These are phyloP conservation scores for Sugiyamaella lignohabitans DNA, from an alignment of 805 yeast species.

Conservation along the genomic window DNA sequence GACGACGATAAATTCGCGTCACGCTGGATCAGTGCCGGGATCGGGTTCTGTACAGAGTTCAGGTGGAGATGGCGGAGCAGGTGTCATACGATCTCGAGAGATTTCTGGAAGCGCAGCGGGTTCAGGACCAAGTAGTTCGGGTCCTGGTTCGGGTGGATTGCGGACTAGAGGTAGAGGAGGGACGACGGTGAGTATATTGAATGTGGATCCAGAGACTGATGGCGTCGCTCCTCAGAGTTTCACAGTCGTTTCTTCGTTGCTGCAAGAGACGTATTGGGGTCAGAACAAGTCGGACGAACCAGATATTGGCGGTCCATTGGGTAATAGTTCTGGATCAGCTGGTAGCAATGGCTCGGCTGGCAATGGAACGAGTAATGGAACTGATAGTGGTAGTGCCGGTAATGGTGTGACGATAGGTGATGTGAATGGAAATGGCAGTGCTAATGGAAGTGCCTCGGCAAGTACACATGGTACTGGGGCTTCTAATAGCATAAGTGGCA, in stretches of 20 bases:
- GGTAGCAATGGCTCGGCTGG: too few relatives aligned
- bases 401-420: too few relatives aligned
- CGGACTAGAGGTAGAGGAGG: background rate
- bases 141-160: background rate
- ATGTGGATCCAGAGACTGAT: slow-evolving; percentile 19
- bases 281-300: slow-evolving; percentile 7
- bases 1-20: background rate
- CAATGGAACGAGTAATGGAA: too few relatives aligned
- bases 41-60: background rate
- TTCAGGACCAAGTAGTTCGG: slow-evolving; percentile 8
- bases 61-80: background rate
- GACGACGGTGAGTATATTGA: slow-evolving; percentile 20
- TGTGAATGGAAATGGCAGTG: too few relatives aligned
- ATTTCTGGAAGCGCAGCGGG: background rate
- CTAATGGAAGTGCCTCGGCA: background rate
- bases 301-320: background rate
- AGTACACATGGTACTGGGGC: too few relatives aligned
- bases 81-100: background rate
- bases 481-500: too few relatives aligned
- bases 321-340: too few relatives aligned
- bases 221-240: slow-evolving; percentile 24
- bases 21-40: too few relatives aligned
- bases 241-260: slow-evolving; percentile 25
- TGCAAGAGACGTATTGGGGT: slow-evolving; percentile 23
- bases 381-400: background rate